Conservation (phyloP, 768 basidiomycete genomes). For the Tylopilus rubrobrunneus region DNA sequence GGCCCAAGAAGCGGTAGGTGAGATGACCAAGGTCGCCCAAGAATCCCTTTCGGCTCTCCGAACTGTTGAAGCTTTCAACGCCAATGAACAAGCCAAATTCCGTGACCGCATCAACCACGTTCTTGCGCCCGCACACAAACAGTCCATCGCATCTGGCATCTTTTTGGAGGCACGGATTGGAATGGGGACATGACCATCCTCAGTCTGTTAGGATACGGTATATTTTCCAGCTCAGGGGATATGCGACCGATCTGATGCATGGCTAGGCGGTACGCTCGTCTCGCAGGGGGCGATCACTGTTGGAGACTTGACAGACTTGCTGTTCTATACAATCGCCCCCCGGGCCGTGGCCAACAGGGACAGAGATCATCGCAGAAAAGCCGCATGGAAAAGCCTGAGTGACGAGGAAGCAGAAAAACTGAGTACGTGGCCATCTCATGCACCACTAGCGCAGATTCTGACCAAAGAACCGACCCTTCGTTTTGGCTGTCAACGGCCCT, state of each 20-base stretch:
- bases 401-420: slow-evolving; percentile 63
- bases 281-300: slow-evolving; percentile 85
- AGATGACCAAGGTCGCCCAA: slow-evolving; percentile 88
- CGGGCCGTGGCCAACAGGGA: slow-evolving; percentile 33
- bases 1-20: slow-evolving; percentile 93
- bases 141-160: slow-evolving; percentile 85
- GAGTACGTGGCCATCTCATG: slow-evolving; percentile 38
- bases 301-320: slow-evolving; percentile 83
- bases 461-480: slow-evolving; percentile 32
- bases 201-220: slow-evolving; percentile 87
- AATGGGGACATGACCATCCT: slow-evolving; percentile 92
- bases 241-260: not conserved
- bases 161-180: slow-evolving; percentile 90
- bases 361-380: slow-evolving; percentile 38
- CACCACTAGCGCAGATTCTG: slow-evolving; percentile 17
- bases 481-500: slow-evolving; percentile 42
- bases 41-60: slow-evolving; percentile 85
- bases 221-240: slow-evolving; percentile 13
- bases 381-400: slow-evolving; percentile 56
- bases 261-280: slow-evolving; percentile 83
- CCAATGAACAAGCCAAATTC: slow-evolving; percentile 76
- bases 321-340: slow-evolving; percentile 76
- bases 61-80: slow-evolving; percentile 91
- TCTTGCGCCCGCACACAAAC: slow-evolving; percentile 73
- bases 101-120: slow-evolving; percentile 60